A percentile compares a stretch with the other conserved stretches of the same genome.
Evolutionary conservation across 768 basidiomycete species (phyloP).

Genomic region (Termitomyces sp.): DNA sequence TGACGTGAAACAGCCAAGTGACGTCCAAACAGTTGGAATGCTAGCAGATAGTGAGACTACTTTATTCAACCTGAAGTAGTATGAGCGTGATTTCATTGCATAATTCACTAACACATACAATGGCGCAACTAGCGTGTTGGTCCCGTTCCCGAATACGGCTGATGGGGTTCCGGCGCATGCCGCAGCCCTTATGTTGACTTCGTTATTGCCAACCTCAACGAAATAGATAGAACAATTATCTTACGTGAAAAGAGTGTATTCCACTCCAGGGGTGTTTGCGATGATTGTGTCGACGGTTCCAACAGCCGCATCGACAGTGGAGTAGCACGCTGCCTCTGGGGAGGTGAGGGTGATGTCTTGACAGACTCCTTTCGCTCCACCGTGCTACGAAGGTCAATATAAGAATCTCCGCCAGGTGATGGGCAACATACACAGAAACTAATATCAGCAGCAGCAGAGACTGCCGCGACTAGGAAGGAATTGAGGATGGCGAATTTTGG

Average conservation of each 20-base stretch:
- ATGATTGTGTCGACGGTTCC: slow-evolving; percentile 6
- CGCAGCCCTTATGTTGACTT: not conserved
- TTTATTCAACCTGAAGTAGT: not conserved
- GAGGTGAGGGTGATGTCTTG: slow-evolving; percentile 2
- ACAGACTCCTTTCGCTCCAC: slow-evolving; percentile 4
- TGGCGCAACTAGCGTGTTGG: slow-evolving; percentile 3
- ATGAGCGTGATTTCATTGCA: not conserved
- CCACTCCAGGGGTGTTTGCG: slow-evolving; percentile 3
- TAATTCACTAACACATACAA: not conserved
- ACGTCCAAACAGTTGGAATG: not conserved
- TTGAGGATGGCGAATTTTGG: not conserved
- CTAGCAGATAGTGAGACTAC: slow-evolving; percentile 4
- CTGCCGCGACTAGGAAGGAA: slow-evolving; percentile 1
- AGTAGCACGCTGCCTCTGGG: not conserved
- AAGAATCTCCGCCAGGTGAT: no score
- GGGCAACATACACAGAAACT: slow-evolving; percentile 6
- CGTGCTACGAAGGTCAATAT: not conserved
- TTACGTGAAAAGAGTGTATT: slow-evolving; percentile 6
- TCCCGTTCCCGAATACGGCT: slow-evolving; percentile 1
- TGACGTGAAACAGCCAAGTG: slow-evolving; percentile 9
- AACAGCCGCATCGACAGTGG: not conserved
- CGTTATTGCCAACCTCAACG: not conserved
- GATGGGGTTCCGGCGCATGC: slow-evolving; percentile 3
- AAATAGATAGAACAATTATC: not conserved
- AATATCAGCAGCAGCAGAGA: slow-evolving; percentile 5